Base-by-base conservation (phyloP, 2,329 filamentous ascomycete species). In the Hypoxylon sp. region DNA sequence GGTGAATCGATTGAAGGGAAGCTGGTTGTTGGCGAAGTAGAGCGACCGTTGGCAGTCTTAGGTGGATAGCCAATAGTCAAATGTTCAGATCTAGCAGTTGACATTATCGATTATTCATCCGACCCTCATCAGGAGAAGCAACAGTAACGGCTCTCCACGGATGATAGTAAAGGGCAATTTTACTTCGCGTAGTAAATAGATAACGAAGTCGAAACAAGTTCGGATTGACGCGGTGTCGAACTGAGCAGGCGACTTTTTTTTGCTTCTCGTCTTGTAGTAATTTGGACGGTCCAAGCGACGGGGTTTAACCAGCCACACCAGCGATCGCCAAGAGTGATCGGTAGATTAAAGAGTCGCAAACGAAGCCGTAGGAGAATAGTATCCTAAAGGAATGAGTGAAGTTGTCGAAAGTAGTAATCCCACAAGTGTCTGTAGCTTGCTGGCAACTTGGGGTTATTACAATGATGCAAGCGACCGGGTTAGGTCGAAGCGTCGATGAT, bases 51-150 rank as follows among this genome's bases (percentile, higher is more conserved):
- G 79, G 88, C 86, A 80, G 89, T 81, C 81, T 91, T 90, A 67
- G 90, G 86, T 74, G 93, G 88, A 82, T 93, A 94, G 83, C 93
- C 93, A 81, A 96, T 89, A 80, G 91, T 91, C 85, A 96, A 88
- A 81, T 95, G 92, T 80, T 97, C 93, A 78, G 93, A 89, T 88
- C 94, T 91, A 81, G 91, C 87, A 83, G 88, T 93, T 86, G 93
- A 92, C 94, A 97, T 97, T 94, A 95, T 94, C 88, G 86, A 94
- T 94, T 94, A 93, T 83, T 83, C 81, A 82, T 83, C 80, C 79
- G 77, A 82, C 80, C 81, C 80, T 85, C 83, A 85, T 86, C 74
- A 80, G 72, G 73, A 76, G 76, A 73, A 66, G 67, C 71, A 68
- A 60, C 44, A 70, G 63, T 77, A 76, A 62, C 59, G 64, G 63